Percentiles rank a stretch among this genome's conserved stretches.
Conservation (phyloP, 2,329 filamentous ascomycete genomes). For the Diaporthe capsici region DNA sequence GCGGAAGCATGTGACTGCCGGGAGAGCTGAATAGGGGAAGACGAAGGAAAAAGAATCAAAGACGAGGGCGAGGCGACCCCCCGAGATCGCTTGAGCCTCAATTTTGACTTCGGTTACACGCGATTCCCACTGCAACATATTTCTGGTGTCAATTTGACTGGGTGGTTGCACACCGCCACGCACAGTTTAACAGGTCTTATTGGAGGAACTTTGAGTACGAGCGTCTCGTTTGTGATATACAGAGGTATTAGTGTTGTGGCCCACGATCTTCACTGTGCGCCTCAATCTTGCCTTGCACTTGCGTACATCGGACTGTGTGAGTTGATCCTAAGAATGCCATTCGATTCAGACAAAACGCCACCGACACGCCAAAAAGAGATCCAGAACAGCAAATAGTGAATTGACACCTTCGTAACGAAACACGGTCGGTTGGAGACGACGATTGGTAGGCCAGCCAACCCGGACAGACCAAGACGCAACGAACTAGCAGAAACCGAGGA, state of each 20-base stretch:
- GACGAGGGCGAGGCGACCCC: neutral
- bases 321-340: neutral
- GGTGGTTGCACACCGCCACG: constrained; percentile 14
- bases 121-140: constrained; percentile 16
- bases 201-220: constrained; percentile 10
- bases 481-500: neutral
- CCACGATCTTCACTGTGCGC: constrained; percentile 9
- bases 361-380: neutral
- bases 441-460: constrained; percentile 8
- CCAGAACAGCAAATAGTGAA: neutral
- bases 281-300: constrained; percentile 2
- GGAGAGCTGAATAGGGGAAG: constrained; percentile 2
- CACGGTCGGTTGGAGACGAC: neutral
- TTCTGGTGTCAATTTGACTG: constrained; percentile 3
- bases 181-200: neutral
- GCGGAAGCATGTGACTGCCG: constrained; percentile 5
- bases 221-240: constrained; percentile 13
- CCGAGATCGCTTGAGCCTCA: constrained; percentile 37
- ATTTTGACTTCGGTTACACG: constrained; percentile 38
- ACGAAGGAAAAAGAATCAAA: neutral
- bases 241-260: neutral
- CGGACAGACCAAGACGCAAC: neutral
- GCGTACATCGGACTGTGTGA: neutral
- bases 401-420: neutral
- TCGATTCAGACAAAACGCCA: neutral